Base-by-base conservation (phyloP, 106 monocot genomes). In the Dendrobium chrysotoxum region DNA sequence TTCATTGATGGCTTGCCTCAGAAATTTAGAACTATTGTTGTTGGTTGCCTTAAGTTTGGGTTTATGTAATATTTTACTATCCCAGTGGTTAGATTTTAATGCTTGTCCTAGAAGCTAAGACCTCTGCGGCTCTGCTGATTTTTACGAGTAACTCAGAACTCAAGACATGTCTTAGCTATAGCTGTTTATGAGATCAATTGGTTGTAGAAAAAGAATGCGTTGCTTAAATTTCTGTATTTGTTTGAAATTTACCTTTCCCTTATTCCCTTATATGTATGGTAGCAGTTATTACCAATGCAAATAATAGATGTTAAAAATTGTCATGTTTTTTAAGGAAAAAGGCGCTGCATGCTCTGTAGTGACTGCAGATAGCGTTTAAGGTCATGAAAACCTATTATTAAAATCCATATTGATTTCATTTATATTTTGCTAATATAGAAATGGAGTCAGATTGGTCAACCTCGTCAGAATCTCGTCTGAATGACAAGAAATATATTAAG, bases 401-500 rank as follows among this genome's bases (percentile, higher is more conserved):
- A 65, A 26, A 28, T 12, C 28, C 17, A 26, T 67, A 26, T 67
- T 67, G 35, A 70, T 70, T 70, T 70, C 2, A 35, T 70, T 70
- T 70, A 15, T 70, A 15, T 35, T 61, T 70, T 70, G 35, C 13
- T 70, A 70, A 70, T 70, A 70, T 70, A 70, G 70, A 70, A 78
- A 72, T 79, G 64, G 84, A 86, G 74, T 80, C 82, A 84, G 84
- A 83, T 40, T 74, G 74, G 83, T 79, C 78, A 77, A 26, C 78
- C n/a, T 85, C 83, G 44, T 80, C 35, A 66, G 64, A 70, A 31
- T 70, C 84, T 53, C 77, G 55, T 28, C 26, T 28, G 17, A 84
- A 78, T 45, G 85, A 90, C 57, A 84, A 74, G 81, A 89, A 79
- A 71, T 87, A 85, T 61, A 82, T 88, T 20, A 84, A 90, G 54